Evolutionary conservation across 495 filamentous ascomycete genomes (phyloP), one percentile per base, ranked within the genome.

Genomic region (Chlorociboria aeruginascens): DNA sequence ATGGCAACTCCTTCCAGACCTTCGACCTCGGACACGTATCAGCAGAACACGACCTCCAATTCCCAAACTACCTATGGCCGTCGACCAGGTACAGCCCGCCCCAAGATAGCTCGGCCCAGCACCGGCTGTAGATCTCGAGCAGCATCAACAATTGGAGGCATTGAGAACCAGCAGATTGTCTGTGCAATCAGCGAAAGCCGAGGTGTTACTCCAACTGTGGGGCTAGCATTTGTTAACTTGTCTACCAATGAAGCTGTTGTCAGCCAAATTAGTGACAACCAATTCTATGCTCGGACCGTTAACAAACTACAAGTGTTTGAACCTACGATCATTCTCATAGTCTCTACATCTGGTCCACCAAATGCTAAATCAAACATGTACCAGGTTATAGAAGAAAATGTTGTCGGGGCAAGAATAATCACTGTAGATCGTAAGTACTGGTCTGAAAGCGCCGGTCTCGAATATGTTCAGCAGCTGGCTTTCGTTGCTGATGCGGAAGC

Each of bases 181-280:
- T 97, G 90, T 58, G 89, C 92, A n/a, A 67, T 96, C 46, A 85
- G 83, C 51, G 92, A 99, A 64, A 87, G 83, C 42, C 82, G 84
- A 34, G 86, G 88, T 10, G 73, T 90, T 29, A 83, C 86, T 41
- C 85, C 85, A 13, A 86, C 79, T n/a, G 82, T 97, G 20, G 93
- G 90, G 7, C 69, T 98, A 42, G 86, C 92, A 12, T 86, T 90
- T 51, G 69, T 98, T 56, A 94, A 97, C 61, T 66, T 93, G 8
- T 82, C 81, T 36, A 88, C 85, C 9, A 82, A 67, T 31, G 85
- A 92, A 62, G 83, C 82, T 11, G 79, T 92, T 33, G 66, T 97
- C 10, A 93, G 86, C 61, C 88, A 96, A 56, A 88, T 95, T 46
- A 86, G 83, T 60, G 87, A 95, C 57, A 87, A 77, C 42, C 88